phyloP scores from a whole-genome alignment of 345 rosid genomes.

The Citrus cavaleriei region DNA sequence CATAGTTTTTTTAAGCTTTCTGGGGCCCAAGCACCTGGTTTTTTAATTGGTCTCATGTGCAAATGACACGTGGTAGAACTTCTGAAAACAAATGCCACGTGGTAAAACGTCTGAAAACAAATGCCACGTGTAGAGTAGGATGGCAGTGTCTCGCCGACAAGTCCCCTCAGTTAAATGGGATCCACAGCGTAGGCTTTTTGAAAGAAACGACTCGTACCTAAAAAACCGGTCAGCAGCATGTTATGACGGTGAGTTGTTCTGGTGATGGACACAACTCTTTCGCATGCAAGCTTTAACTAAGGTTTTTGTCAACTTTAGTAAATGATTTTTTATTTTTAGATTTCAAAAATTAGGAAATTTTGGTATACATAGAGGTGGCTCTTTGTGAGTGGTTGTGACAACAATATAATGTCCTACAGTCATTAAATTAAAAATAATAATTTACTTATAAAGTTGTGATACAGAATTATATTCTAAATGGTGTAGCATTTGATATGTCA shows the following conservation, averaged over 20 bases:
- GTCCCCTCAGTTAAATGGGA: neutral
- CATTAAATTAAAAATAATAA: no score
- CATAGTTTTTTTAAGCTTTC: neutral
- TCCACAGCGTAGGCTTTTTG: neutral
- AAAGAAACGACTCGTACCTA: constrained; percentile 14
- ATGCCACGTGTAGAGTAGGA: neutral
- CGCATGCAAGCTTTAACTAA: neutral
- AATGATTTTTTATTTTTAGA: neutral
- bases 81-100: neutral
- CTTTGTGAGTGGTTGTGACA: no score
- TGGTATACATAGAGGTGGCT: no score
- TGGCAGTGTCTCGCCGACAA: neutral
- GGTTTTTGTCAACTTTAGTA: neutral
- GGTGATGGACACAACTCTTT: neutral
- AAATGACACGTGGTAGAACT: neutral
- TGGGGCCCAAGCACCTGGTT: neutral
- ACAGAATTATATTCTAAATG: no score
- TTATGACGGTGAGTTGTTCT: neutral
- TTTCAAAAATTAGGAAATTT: neutral
- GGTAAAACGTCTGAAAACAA: neutral
- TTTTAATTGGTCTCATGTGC: neutral
- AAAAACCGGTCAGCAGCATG: constrained; percentile 14
- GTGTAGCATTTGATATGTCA: no score
- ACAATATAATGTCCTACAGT: no score
- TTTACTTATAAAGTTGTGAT: no score